These are phyloP conservation scores for Trypanosoma platydactyli DNA, from an alignment of 208 protist genomes.

Conservation along the genomic window DNA sequence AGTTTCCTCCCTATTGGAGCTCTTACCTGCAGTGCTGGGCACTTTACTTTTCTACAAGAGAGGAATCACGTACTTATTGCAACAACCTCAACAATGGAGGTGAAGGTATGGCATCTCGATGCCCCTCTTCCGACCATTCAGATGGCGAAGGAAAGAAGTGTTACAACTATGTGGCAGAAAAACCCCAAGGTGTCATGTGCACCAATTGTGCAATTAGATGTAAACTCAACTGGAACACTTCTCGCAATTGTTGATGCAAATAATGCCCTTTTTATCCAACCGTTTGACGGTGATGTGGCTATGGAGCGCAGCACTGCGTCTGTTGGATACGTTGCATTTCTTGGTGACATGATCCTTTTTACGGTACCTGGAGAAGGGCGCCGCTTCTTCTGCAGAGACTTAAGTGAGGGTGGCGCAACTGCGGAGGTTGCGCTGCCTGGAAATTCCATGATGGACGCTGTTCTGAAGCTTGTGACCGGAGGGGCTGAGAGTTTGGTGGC, in stretches of 20 bases:
- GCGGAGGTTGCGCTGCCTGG: slow-evolving; percentile 25
- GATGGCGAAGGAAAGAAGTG: slow-evolving; percentile 39
- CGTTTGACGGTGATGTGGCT: slow-evolving; percentile 30
- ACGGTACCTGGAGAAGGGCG: slow-evolving; percentile 6
- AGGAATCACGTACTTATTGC: slow-evolving; percentile 45
- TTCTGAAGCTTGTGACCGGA: slow-evolving; percentile 15
- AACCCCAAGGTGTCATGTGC: slow-evolving; percentile 63
- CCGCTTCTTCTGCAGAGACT: slow-evolving; percentile 22
- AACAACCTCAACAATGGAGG: slow-evolving; percentile 44
- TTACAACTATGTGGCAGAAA: slow-evolving; percentile 55
- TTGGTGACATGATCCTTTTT: slow-evolving; percentile 43
- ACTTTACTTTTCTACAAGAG: slow-evolving; percentile 58
- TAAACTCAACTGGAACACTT: slow-evolving; percentile 34
- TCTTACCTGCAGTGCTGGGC: slow-evolving; percentile 44
- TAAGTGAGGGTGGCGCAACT: slow-evolving; percentile 4
- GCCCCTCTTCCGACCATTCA: slow-evolving; percentile 58
- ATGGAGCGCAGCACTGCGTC: slow-evolving; percentile 30
- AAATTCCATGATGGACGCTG: slow-evolving; percentile 11
- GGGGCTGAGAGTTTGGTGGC: slow-evolving; percentile 18
- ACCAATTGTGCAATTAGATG: slow-evolving; percentile 38
- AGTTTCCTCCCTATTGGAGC: slow-evolving; percentile 46
- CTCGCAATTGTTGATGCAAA: slow-evolving; percentile 32
- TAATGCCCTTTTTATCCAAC: slow-evolving; percentile 40
- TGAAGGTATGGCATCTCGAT: slow-evolving; percentile 54
- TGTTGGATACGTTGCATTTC: slow-evolving; percentile 31